Conservation (phyloP, 2,329 filamentous ascomycete genomes). For the Fusarium albidum region DNA sequence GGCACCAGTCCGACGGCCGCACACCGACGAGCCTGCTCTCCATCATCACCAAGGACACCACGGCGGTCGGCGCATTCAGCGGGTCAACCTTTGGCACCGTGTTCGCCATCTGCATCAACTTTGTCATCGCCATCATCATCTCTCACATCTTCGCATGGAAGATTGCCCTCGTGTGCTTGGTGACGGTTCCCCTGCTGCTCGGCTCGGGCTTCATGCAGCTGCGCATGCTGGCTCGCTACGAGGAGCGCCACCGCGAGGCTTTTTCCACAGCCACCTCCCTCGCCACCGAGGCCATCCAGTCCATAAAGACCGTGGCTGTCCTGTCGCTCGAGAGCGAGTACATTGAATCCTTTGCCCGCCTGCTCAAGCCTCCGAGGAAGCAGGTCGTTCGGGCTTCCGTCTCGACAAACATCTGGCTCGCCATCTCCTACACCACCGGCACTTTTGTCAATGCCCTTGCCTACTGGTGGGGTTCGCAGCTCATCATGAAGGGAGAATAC, state of each 20-base stretch:
- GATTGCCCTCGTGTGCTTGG: constrained; percentile 75
- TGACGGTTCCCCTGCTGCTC: constrained; percentile 72
- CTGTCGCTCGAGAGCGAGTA: constrained; percentile 63
- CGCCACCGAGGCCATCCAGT: constrained; percentile 30
- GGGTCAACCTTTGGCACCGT: constrained; percentile 75
- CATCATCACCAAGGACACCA: constrained; percentile 74
- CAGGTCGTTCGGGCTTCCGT: constrained; percentile 59
- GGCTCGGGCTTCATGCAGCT: constrained; percentile 75
- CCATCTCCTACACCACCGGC: constrained; percentile 65
- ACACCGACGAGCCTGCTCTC: constrained; percentile 70
- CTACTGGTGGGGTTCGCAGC: constrained; percentile 81
- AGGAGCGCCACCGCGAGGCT: constrained; percentile 68
- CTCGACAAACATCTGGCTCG: constrained; percentile 66
- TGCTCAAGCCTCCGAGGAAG: constrained; percentile 58
- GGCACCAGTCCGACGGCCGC: constrained; percentile 70
- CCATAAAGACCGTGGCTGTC: constrained; percentile 26
- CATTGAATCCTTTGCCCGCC: constrained; percentile 59
- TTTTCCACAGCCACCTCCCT: constrained; percentile 54
- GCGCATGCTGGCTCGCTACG: constrained; percentile 66
- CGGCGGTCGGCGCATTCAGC: constrained; percentile 70
- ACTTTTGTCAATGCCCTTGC: constrained; percentile 77
- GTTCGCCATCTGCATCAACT: constrained; percentile 72
- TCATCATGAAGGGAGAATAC: constrained; percentile 72
- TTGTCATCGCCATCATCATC: constrained; percentile 71
- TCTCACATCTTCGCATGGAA: constrained; percentile 78